Conservation (phyloP, 2,329 filamentous ascomycete species). For the Bipolaris gigantea region DNA sequence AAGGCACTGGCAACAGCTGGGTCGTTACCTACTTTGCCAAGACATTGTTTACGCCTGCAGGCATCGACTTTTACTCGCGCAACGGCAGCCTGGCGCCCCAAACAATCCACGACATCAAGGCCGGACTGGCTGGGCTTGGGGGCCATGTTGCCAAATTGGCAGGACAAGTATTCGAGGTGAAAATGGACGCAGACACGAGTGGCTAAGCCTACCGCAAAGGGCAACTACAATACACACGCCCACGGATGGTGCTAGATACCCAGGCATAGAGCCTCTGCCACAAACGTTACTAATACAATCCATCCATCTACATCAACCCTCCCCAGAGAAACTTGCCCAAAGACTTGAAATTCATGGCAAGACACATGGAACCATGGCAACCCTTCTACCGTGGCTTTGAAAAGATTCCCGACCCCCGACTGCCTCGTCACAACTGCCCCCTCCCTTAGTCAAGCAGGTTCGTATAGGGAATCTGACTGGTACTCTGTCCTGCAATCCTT, state of each 20-base stretch:
- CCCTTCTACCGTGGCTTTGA: background rate
- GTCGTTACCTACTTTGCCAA: slow-evolving; percentile 83
- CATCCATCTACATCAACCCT: background rate
- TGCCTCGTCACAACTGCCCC: background rate
- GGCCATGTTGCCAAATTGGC: slow-evolving; percentile 58
- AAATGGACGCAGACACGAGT: slow-evolving; percentile 29
- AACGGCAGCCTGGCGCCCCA: slow-evolving; percentile 59
- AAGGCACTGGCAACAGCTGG: slow-evolving; percentile 60
- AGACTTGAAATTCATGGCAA: background rate
- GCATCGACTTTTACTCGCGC: slow-evolving; percentile 76
- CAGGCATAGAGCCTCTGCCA: slow-evolving; percentile 3
- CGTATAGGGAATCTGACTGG: background rate
- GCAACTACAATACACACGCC: background rate
- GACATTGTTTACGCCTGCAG: slow-evolving; percentile 80
- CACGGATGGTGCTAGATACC: slow-evolving; percentile 11
- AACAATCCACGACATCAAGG: slow-evolving; percentile 60
- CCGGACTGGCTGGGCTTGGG: slow-evolving; percentile 56
- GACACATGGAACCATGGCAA: background rate
- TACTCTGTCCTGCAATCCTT: background rate
- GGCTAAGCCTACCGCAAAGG: slow-evolving; percentile 5
- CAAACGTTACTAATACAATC: background rate
- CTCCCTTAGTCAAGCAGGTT: slow-evolving; percentile 20
- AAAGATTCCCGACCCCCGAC: background rate
- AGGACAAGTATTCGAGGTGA: slow-evolving; percentile 52
- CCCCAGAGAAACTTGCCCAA: background rate